Evolutionary conservation across 2,329 filamentous ascomycete species (phyloP).

Genomic region (Eurotiales sp.): DNA sequence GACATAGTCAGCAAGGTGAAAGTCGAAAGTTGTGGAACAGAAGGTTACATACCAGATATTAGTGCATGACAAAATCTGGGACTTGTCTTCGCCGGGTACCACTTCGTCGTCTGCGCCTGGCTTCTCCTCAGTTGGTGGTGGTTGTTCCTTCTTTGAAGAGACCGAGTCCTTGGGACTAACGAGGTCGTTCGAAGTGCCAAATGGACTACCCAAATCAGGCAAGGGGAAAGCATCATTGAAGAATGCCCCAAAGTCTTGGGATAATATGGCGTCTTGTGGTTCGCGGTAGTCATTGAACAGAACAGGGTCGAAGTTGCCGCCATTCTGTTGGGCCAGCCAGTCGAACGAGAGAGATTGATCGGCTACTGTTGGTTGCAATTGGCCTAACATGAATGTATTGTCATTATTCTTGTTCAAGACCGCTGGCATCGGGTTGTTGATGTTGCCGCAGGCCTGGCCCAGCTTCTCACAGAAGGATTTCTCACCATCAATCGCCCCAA

Average conservation of each 20-base stretch:
- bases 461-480: slow-evolving; percentile 43
- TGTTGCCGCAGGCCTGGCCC: slow-evolving; percentile 44
- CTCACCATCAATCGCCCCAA: slow-evolving; percentile 37
- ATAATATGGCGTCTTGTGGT: slow-evolving; percentile 74
- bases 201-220: slow-evolving; percentile 73
- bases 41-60: slow-evolving; percentile 76
- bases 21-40: not conserved
- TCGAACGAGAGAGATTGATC: slow-evolving; percentile 42
- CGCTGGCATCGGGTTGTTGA: slow-evolving; percentile 42
- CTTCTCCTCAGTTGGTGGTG: slow-evolving; percentile 69
- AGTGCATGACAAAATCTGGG: slow-evolving; percentile 73
- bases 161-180: slow-evolving; percentile 21
- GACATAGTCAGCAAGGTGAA: slow-evolving; percentile 38
- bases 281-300: slow-evolving; percentile 92
- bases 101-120: slow-evolving; percentile 68
- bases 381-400: slow-evolving; percentile 25
- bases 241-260: slow-evolving; percentile 68
- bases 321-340: slow-evolving; percentile 75
- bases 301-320: slow-evolving; percentile 83
- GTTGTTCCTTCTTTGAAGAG: slow-evolving; percentile 62
- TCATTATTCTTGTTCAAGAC: slow-evolving; percentile 29
- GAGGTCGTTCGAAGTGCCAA: slow-evolving; percentile 55
- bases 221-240: slow-evolving; percentile 74
- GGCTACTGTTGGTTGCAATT: slow-evolving; percentile 17
- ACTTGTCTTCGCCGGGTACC: slow-evolving; percentile 57